These are phyloP conservation scores for Botryotinia narcissicola DNA, from an alignment of 2,329 filamentous ascomycete genomes.

Conservation along the genomic window DNA sequence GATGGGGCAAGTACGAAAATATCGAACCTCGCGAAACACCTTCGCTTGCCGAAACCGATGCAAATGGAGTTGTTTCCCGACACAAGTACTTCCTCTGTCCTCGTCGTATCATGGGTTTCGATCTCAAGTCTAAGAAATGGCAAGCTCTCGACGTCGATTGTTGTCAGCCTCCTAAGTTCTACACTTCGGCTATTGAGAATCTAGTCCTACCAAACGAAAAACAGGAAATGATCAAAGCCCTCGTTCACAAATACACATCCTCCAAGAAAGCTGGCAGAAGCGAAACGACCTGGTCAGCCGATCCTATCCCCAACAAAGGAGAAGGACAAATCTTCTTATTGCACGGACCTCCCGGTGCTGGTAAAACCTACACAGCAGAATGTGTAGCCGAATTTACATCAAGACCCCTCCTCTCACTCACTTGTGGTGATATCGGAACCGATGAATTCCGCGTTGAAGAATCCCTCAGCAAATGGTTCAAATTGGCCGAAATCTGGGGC, in stretches of 20 bases:
- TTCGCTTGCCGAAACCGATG: slow-evolving; percentile 17
- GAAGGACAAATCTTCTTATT: slow-evolving; percentile 32
- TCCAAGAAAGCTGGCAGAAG: slow-evolving; percentile 14
- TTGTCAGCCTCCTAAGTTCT: slow-evolving; percentile 28
- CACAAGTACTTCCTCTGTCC: slow-evolving; percentile 30
- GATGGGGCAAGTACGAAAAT: slow-evolving; percentile 30
- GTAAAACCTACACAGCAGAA: slow-evolving; percentile 32
- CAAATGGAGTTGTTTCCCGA: slow-evolving; percentile 16
- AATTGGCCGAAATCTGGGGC: slow-evolving; percentile 50
- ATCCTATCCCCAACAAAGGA: slow-evolving; percentile 29
- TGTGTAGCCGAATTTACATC: slow-evolving; percentile 33
- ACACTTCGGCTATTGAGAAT: slow-evolving; percentile 27
- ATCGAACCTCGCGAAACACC: slow-evolving; percentile 27
- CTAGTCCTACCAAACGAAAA: slow-evolving; percentile 28
- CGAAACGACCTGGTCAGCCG: slow-evolving; percentile 25
- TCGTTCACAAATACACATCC: slow-evolving; percentile 28
- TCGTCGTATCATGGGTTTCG: slow-evolving; percentile 30
- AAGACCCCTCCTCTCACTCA: slow-evolving; percentile 35
- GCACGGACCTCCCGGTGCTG: slow-evolving; percentile 29
- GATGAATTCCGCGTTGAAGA: slow-evolving; percentile 46
- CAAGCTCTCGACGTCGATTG: slow-evolving; percentile 28
- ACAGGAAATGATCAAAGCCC: slow-evolving; percentile 28
- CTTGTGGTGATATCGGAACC: slow-evolving; percentile 51
- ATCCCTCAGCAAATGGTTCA: slow-evolving; percentile 48
- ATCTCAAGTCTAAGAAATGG: slow-evolving; percentile 32